These are phyloP conservation scores for Lichtheimia ramosa DNA, from an alignment of 371 early-diverging fungal genomes.

Conservation along the genomic window DNA sequence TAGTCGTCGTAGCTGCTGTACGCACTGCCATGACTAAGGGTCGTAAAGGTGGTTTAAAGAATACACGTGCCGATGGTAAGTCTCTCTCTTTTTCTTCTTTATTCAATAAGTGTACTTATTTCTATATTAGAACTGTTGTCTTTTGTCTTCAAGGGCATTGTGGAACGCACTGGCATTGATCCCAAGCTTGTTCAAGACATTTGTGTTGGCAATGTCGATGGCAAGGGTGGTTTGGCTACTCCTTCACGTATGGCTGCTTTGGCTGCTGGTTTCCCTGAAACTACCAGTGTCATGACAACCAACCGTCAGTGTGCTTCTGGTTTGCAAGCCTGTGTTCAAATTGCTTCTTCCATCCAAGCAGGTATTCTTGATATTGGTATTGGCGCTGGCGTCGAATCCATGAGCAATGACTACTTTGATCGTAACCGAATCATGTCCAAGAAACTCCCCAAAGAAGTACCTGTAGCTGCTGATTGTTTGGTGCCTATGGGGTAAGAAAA, in stretches of 20 bases:
- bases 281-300: constrained; percentile 79
- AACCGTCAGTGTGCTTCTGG: constrained; percentile 98
- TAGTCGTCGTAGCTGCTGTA: constrained; percentile 79
- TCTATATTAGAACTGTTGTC: constrained; percentile 74
- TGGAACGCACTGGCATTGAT: constrained; percentile 82
- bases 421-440: constrained; percentile 49
- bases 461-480: constrained; percentile 79
- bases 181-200: constrained; percentile 90
- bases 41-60: constrained; percentile 91
- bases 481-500: constrained; percentile 79
- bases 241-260: constrained; percentile 94
- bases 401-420: constrained; percentile 87
- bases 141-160: constrained; percentile 76
- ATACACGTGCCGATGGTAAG: constrained; percentile 68
- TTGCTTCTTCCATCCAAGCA: constrained; percentile 88
- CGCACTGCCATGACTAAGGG: constrained; percentile 90
- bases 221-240: constrained; percentile 92
- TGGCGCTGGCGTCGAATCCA: constrained; percentile 97
- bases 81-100: neutral
- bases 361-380: constrained; percentile 96
- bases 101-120: neutral
- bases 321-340: constrained; percentile 90
- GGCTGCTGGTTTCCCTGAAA: constrained; percentile 91
- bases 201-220: constrained; percentile 91
- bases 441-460: constrained; percentile 60